Conservation (phyloP, 192 early-diverging fungal genomes). For the Coemansia sp. region DNA sequence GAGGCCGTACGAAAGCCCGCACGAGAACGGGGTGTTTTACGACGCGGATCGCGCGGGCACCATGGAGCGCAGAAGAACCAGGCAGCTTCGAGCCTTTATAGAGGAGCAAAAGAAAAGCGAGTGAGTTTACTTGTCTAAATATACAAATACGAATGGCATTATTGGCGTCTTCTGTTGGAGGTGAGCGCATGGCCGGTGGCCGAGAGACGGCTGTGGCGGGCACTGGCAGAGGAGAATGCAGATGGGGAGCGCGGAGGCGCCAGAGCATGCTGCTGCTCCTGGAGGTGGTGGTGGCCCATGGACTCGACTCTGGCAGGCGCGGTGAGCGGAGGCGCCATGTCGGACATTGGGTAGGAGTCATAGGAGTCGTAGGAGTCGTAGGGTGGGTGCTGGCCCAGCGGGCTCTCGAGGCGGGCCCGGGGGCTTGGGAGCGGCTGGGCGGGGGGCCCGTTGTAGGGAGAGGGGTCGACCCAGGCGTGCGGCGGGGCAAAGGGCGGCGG, state of each 20-base stretch:
- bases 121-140: too few species aligned
- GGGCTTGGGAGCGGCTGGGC: background rate
- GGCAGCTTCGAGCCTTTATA: constrained; percentile 1
- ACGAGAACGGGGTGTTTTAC: constrained; percentile 20
- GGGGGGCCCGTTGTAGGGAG: constrained; percentile 18
- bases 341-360: background rate
- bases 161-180: background rate
- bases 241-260: too few species aligned
- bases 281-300: too few species aligned
- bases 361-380: background rate
- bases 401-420: background rate
- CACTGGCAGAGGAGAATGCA: too few species aligned
- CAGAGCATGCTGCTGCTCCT: too few species aligned
- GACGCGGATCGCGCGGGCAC: constrained; percentile 3
- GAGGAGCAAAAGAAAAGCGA: background rate
- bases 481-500: background rate
- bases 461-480: constrained; percentile 22
- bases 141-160: constrained; percentile 5
- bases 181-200: too few species aligned
- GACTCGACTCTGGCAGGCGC: too few species aligned
- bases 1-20: constrained; percentile 29
- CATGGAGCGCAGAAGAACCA: constrained; percentile 21
- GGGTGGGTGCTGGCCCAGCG: background rate
- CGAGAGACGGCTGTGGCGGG: too few species aligned
- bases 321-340: too few species aligned